Evolutionary conservation across 768 basidiomycete species (phyloP), one percentile per base, ranked within the genome.

Genomic region (Mycena epipterygia): DNA sequence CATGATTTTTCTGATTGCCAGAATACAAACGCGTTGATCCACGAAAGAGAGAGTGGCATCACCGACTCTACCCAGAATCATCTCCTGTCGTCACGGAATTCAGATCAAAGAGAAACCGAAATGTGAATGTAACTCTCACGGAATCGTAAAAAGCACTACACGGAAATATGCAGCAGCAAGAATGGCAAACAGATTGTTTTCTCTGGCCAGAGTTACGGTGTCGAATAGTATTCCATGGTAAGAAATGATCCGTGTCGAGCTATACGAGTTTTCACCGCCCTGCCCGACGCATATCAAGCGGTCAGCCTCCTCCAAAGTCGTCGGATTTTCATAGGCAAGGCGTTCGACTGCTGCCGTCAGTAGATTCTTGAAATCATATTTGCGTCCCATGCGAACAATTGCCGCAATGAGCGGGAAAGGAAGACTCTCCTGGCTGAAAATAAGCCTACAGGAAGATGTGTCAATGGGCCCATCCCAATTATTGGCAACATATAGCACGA

Each of bases 321-420:
- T 41, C 21, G 61, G 68, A 23, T 52, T 57, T 52, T 70, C 68
- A 23, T 58, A 12, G 13, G 37, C 27, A 1, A 70, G 62, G 25
- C 62, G 62, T 14, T 59, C 32, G 33, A 64, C 46, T 23, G 62
- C 68, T 27, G 62, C 62, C 9, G 27, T 30, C 8, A 70, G 25
- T 0, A 64, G 30, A 21, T 64, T 59, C 29, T 59, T 32, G 35
- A 64, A 70, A 7, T 57, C 68, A 46, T 69, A 69, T 52, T 70
- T 70, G 42, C 61, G 60, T 0, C 52, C 51, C 33, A 69, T 5
- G 12, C 61, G 60, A 21, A 69, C 35, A 17, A 69, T 17, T 16
- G 19, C 46, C 3, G 67, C 60, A 14, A 69, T 57, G 33, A 63
- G 52, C 8, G 33, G 7, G 0, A 69, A 63, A 8, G 60, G 52